Evolutionary conservation across 1,284 basidiomycete genomes (phyloP).

Genomic region (Somion occarium): DNA sequence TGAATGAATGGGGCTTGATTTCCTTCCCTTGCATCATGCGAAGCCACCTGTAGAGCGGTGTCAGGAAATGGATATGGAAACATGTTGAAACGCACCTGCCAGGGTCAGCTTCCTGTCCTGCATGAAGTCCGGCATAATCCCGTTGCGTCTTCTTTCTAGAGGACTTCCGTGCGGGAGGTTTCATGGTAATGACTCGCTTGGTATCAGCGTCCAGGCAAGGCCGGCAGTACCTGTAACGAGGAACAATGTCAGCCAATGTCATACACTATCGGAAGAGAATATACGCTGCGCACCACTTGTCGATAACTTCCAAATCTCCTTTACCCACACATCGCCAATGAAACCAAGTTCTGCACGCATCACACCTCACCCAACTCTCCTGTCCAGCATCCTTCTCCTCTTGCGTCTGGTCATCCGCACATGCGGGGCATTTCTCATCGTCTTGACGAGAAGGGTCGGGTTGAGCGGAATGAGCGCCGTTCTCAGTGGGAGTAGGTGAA

Average conservation of each 20-base stretch:
- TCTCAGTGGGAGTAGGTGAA: background rate
- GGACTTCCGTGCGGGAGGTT: constrained; percentile 75
- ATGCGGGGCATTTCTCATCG: constrained; percentile 16
- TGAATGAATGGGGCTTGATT: constrained; percentile 59
- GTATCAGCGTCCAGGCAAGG: constrained; percentile 56
- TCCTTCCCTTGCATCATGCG: constrained; percentile 61
- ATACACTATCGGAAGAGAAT: background rate
- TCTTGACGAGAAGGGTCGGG: constrained; percentile 9
- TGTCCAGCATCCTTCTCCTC: constrained; percentile 12
- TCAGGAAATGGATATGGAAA: background rate
- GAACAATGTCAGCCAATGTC: background rate
- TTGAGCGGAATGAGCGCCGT: background rate
- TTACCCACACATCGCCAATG: constrained; percentile 78
- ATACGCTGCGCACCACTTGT: constrained; percentile 45
- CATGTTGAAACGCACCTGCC: constrained; percentile 22
- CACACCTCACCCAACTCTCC: constrained; percentile 72
- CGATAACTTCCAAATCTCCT: constrained; percentile 53
- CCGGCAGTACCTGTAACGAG: constrained; percentile 79
- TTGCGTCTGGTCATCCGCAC: constrained; percentile 7
- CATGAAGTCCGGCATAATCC: constrained; percentile 68
- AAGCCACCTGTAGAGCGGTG: constrained; percentile 42
- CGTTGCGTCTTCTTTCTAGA: constrained; percentile 63
- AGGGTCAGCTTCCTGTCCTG: constrained; percentile 58
- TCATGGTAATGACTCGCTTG: constrained; percentile 62
- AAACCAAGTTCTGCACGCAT: constrained; percentile 75